Evolutionary conservation across 225 moss, liverwort and hornwort species (phyloP).

Genomic region (Ulota crispa): DNA sequence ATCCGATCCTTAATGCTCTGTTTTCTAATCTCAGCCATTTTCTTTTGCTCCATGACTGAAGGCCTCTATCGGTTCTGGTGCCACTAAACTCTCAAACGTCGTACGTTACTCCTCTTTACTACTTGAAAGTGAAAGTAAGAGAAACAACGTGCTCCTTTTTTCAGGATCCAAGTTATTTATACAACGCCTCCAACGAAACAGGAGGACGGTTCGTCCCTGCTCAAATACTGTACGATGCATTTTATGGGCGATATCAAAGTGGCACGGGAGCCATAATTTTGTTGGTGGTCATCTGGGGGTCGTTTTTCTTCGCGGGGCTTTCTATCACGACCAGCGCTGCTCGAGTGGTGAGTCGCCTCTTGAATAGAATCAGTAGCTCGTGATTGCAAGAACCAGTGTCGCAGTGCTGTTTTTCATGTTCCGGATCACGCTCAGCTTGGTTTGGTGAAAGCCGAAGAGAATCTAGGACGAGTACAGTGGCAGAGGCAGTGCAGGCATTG

Average conservation of each 20-base stretch:
- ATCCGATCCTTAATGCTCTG: neutral
- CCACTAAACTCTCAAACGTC: neutral
- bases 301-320: constrained; percentile 86
- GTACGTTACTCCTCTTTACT: neutral
- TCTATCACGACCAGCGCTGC: constrained; percentile 93
- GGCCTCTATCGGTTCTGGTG: neutral
- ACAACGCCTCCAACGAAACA: constrained; percentile 65
- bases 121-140: neutral
- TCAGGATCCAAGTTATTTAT: constrained; percentile 73
- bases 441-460: too few relatives aligned
- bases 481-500: too few relatives aligned
- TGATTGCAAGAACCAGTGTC: neutral
- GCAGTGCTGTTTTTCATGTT: neutral
- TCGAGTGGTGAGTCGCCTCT: constrained; percentile 63
- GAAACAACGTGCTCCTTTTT: neutral
- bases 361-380: neutral
- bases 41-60: neutral
- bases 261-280: constrained; percentile 67
- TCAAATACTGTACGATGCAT: constrained; percentile 89
- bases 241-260: constrained; percentile 77
- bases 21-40: neutral
- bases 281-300: constrained; percentile 74
- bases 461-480: too few relatives aligned
- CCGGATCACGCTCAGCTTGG: neutral
- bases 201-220: constrained; percentile 80